Evolutionary conservation across 208 protist genomes (phyloP), one percentile per base, ranked within the genome.

Genomic region (Leptomonas seymouri): DNA sequence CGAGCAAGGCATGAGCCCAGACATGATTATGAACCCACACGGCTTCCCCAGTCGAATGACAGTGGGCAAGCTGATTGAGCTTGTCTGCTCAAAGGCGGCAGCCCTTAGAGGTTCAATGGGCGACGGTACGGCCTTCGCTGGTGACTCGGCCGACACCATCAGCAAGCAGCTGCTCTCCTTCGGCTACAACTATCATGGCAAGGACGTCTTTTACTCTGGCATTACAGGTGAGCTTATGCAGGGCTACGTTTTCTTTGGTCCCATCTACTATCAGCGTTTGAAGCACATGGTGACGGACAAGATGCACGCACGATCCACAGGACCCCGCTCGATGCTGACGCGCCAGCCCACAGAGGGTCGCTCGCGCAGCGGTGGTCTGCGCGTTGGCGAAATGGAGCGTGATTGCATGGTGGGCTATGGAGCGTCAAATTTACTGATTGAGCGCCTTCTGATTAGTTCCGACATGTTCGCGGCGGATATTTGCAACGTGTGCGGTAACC

Each of bases 231-330:
- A 99, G 77, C 83, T 97, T 25, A 86, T 99, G 71, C 76, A 85
- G 23, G 91, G 93, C n/a, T 99, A 99, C 78, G 98, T 99, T 44
- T 99, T 99, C 80, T 98, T 99, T 60, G 99, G 99, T 0, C 99
- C 99, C 20, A 99, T 99, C 23, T 99, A 99, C 82, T 99, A 99
- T 82, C 99, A 99, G 84, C 98, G 99, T 61, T 91, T 99, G 3
- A 99, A 99, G 86, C 99, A 99, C 82, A 99, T 99, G 99, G 99
- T 99, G 3, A 95, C 99, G 21, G 99, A 99, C 86, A 99, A 99
- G 84, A 99, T 99, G 94, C 99, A 99, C 76, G 98, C 99, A 0
- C 87, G 99, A 39, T 88, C 98, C 4, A 93, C 81, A 7, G 97
- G 97, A 11, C 97, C 98, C 21, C 82, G 90, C 0, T 95, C 96